A percentile compares a stretch with the other conserved stretches of the same genome.
These are phyloP conservation scores for Salix viminalis DNA, from an alignment of 345 rosid genomes.

Conservation along the genomic window DNA sequence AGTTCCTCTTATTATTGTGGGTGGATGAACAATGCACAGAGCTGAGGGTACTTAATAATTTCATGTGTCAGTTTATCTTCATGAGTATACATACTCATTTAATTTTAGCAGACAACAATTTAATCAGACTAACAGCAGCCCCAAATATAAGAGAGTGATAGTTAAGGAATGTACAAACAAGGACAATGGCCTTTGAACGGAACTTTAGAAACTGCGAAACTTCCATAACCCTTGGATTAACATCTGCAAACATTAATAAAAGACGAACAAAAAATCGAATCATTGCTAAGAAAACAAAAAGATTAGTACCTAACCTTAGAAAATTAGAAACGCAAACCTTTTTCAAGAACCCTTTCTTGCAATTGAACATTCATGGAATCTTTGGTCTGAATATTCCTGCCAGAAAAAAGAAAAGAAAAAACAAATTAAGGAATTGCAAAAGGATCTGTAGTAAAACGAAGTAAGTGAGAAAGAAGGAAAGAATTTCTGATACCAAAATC, in stretches of 20 bases:
- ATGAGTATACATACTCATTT: not conserved
- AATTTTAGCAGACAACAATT: not conserved
- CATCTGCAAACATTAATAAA: conserved; percentile 41
- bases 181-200: conserved; percentile 70
- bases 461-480: not conserved
- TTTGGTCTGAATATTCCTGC: conserved; percentile 55
- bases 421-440: not conserved
- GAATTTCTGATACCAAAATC: conserved; percentile 57
- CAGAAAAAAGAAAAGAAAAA: not conserved
- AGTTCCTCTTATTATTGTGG: too few species aligned
- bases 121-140: not conserved
- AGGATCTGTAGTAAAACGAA: not conserved
- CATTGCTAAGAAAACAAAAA: not conserved
- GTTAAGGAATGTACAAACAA: conserved; percentile 90
- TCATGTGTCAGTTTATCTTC: too few species aligned
- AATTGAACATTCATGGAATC: conserved; percentile 48
- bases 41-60: too few species aligned
- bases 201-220: conserved; percentile 38
- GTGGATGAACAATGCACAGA: too few species aligned
- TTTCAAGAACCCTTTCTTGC: conserved; percentile 45
- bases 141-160: conserved; percentile 15
- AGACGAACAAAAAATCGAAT: not conserved
- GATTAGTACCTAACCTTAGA: not conserved
- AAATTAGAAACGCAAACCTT: conserved; percentile 35
- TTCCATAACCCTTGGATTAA: conserved; percentile 41